phyloP scores from a whole-genome alignment of 1,139 yeast species.

The Citeromyces hawaiiensis region DNA sequence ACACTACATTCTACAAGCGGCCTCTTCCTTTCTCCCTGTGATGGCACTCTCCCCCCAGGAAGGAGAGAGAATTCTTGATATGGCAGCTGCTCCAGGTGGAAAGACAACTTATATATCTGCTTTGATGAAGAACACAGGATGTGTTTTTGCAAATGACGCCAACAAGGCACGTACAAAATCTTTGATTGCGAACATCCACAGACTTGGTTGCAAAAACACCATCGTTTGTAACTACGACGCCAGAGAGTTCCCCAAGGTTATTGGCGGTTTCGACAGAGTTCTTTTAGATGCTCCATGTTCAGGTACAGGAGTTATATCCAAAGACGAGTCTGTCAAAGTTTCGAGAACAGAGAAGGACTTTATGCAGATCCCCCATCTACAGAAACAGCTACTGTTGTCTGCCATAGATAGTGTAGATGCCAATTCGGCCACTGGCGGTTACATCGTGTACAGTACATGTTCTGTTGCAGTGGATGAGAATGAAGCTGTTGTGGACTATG shows the following conservation, averaged over 20 bases:
- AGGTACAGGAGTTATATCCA: constrained; percentile 98
- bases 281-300: constrained; percentile 98
- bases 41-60: constrained; percentile 97
- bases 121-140: constrained; percentile 94
- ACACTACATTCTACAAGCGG: constrained; percentile 95
- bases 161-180: constrained; percentile 94
- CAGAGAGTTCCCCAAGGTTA: constrained; percentile 93
- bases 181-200: constrained; percentile 91
- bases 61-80: constrained; percentile 87
- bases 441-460: constrained; percentile 94
- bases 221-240: constrained; percentile 97
- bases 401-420: constrained; percentile 98
- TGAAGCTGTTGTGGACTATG: constrained; percentile 98
- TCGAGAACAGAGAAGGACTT: constrained; percentile 94
- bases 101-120: constrained; percentile 95
- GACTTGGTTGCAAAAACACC: constrained; percentile 93
- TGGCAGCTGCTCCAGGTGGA: constrained; percentile 99
- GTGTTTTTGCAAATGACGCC: constrained; percentile 94
- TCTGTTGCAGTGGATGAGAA: constrained; percentile 97
- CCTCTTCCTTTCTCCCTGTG: constrained; percentile 93
- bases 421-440: constrained; percentile 81
- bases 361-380: constrained; percentile 91
- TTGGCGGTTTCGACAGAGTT: constrained; percentile 95
- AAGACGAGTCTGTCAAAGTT: constrained; percentile 90
- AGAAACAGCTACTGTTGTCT: constrained; percentile 81